Evolutionary conservation across 306 rosid species (phyloP), one percentile per base, ranked within the genome.

Genomic region (Alnus glutinosa): DNA sequence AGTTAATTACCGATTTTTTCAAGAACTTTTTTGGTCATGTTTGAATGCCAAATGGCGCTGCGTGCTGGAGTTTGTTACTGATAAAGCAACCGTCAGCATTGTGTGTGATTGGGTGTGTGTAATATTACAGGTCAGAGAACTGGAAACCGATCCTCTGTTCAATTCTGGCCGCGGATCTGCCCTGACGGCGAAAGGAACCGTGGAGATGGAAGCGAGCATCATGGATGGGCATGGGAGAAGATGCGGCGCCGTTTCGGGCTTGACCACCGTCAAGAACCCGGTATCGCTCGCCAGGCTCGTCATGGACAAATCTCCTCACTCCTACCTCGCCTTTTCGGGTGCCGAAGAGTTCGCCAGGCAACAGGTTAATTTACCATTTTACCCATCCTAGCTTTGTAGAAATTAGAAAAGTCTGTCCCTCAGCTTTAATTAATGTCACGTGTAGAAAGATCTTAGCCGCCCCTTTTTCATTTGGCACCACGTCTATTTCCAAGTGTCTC

Each of bases 161-260:
- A 96, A 96, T 62, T 96, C 99, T 0, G 99, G 99, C 1, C 93
- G 98, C 72, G 99, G 98, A 82, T 93, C 99, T 5, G 96, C 97
- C 4, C 77, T 96, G 18, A 91, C 97, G 3, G 97, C 85, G 8
- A 85, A 93, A 1, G 98, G 99, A 8, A 96, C 88, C 46, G 99
- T 88, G 23, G 99, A 96, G 71, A 93, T 96, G 98, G 99, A 96
- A 75, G 96, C 99, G 7, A 91, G 97, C 76, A 96, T 96, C 50
- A 96, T 96, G 99, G 99, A 96, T 5, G 99, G 99, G 3, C 61
- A 88, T 0, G 88, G 86, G 48, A 83, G 99, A 75, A 72, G 99
- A 85, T 95, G 98, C 80, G 98, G 99, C 13, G 97, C 97, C 48
- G 99, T 96, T 3, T 93, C 98, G 2, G 99, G 99, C 0, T 46